A percentile compares a stretch with the other conserved stretches of the same genome.
These are phyloP conservation scores for Phytophthora pini DNA, from an alignment of 352 stramenopile species.

Conservation along the genomic window DNA sequence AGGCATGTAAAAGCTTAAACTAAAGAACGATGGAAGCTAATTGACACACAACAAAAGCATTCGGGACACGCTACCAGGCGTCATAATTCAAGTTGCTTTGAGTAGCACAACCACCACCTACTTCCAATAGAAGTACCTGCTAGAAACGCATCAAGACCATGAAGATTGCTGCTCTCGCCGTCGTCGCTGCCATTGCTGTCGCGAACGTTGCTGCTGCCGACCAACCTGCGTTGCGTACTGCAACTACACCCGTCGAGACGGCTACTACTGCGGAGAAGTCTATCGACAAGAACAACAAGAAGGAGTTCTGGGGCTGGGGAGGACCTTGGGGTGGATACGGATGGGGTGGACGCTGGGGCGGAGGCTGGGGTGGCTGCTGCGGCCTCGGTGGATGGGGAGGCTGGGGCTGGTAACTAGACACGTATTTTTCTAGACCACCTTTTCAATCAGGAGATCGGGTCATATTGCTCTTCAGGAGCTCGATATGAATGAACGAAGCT, in stretches of 20 bases:
- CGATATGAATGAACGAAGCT: too few relatives aligned
- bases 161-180: slow-evolving; percentile 21
- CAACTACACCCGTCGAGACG: neutral
- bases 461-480: too few relatives aligned
- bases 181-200: slow-evolving; percentile 17
- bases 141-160: slow-evolving; percentile 8
- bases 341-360: slow-evolving; percentile 5
- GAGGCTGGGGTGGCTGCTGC: slow-evolving; percentile 17
- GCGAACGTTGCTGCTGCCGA: slow-evolving; percentile 25
- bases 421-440: neutral
- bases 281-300: too few relatives aligned
- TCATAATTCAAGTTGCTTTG: slow-evolving; percentile 21
- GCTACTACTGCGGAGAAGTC: too few relatives aligned
- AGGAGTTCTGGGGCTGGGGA: slow-evolving; percentile 17
- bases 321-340: slow-evolving; percentile 11
- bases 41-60: too few relatives aligned
- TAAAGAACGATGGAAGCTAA: too few relatives aligned
- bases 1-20: too few relatives aligned
- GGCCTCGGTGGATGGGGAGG: neutral
- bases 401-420: neutral
- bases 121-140: neutral
- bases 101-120: neutral
- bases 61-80: neutral
- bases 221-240: slow-evolving; percentile 14
- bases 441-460: too few relatives aligned